Evolutionary conservation across 352 stramenopile genomes (phyloP), one percentile per base, ranked within the genome.

Genomic region (Pythium plurisporium): DNA sequence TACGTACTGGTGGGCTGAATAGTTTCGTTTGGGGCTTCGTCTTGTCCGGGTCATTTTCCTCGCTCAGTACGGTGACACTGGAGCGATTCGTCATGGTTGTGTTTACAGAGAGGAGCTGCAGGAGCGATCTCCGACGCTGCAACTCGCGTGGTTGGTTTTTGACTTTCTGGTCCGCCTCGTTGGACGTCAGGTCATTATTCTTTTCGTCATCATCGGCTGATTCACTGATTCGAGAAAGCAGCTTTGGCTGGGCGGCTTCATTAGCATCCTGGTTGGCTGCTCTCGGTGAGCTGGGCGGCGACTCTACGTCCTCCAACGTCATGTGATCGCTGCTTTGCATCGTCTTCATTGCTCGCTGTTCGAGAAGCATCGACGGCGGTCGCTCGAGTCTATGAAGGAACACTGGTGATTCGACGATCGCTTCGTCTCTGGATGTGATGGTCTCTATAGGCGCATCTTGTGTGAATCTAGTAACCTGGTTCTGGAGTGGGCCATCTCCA

Each of bases 301-400:
- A 72, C 19, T 74, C 58, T 22, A 74, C 6, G 30, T 77, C 59
- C 44, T 72, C 69, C 3, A 77, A 41, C 22, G 41, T 22, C 33
- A 76, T 73, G 20, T 47, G 40, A 5, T 60, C 47, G 22, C 27
- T 29, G 4, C 15, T 25, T 5, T 20, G 38, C 27, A 57, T 22
- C 1, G 53, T 52, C 33, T 57, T 38, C 26, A 59, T 46, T 2
- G 40, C 55, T 47, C 61, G 62, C 15, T 69, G 48, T 4, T 46
- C 43, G 1, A 76, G 22, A 6, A 67, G 29, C 4, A 74, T 34
- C 2, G 65, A 72, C 2, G 62, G 53, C 6, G 69, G 62, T 0
- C 65, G 54, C 26, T 74, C 62, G 7, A 77, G 31, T 34, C 59
- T 70, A 15, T 62, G 36, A 1, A 69, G 30, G 48, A 69, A 69